Conservation (phyloP, 257 asterid species). For the Voacanga thouarsii region DNA sequence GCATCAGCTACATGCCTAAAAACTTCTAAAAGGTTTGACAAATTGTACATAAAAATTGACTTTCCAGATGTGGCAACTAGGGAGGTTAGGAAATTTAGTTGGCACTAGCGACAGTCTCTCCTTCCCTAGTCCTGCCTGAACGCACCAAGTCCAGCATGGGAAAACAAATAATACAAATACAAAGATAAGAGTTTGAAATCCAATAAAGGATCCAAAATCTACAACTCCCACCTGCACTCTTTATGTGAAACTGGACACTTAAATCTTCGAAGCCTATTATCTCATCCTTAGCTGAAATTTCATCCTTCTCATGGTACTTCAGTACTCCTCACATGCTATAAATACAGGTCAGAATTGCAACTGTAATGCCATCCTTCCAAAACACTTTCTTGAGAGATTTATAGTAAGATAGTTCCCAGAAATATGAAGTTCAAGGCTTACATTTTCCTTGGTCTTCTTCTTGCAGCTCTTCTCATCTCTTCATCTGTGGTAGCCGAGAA, state of each 20-base stretch:
- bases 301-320: background rate
- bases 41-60: background rate
- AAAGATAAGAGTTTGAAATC: background rate
- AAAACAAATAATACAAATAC: background rate
- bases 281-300: background rate
- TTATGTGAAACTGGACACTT: constrained; percentile 1
- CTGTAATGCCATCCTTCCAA: background rate
- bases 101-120: background rate
- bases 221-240: constrained; percentile 6
- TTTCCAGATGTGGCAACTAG: background rate
- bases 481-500: constrained; percentile 4
- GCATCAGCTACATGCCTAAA: background rate
- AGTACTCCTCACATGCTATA: background rate
- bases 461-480: constrained; percentile 4
- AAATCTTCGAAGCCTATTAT: background rate
- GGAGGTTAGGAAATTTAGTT: background rate
- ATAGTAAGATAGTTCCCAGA: background rate
- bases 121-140: background rate
- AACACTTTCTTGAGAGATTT: background rate
- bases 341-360: background rate
- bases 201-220: background rate
- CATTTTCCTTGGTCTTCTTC: constrained; percentile 7
- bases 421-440: constrained; percentile 16
- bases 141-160: background rate
- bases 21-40: background rate